A percentile compares a stretch with the other conserved stretches of the same genome.
Conservation (phyloP, 805 yeast species). For the Ogataea paraovalis region DNA sequence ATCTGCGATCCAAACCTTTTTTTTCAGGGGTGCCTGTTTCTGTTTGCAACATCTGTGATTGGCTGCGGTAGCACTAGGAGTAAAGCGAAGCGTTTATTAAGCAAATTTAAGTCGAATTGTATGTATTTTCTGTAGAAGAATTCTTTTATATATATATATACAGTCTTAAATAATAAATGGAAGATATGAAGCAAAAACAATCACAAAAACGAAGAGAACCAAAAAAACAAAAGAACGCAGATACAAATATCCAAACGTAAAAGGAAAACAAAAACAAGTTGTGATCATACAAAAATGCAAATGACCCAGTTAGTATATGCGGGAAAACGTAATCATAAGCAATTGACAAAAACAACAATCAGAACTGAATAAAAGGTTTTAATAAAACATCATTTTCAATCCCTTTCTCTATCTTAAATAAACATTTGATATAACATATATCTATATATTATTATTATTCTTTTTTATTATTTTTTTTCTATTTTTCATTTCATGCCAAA, state of each 20-base stretch:
- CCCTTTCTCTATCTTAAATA: background rate
- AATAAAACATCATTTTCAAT: background rate
- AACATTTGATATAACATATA: background rate
- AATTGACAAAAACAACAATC: background rate
- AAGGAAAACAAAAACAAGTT: background rate
- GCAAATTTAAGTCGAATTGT: too few relatives aligned
- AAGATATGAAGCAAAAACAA: background rate
- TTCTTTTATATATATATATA: constrained; percentile 2
- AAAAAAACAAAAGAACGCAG: background rate
- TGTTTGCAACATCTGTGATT: background rate
- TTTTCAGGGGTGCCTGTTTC: background rate
- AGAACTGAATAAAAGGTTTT: background rate
- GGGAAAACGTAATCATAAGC: background rate
- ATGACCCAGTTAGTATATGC: background rate
- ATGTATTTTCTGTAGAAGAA: too few relatives aligned
- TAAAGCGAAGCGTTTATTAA: too few relatives aligned
- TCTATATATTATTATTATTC: background rate
- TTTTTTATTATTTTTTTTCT: background rate
- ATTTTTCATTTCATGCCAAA: background rate
- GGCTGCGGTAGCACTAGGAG: background rate
- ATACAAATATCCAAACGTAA: background rate
- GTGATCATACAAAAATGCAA: background rate
- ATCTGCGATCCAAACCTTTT: background rate
- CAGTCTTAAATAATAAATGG: background rate
- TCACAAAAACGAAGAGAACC: background rate